phyloP scores from a whole-genome alignment of 2,329 filamentous ascomycete species.

The Diaporthe destruens region DNA sequence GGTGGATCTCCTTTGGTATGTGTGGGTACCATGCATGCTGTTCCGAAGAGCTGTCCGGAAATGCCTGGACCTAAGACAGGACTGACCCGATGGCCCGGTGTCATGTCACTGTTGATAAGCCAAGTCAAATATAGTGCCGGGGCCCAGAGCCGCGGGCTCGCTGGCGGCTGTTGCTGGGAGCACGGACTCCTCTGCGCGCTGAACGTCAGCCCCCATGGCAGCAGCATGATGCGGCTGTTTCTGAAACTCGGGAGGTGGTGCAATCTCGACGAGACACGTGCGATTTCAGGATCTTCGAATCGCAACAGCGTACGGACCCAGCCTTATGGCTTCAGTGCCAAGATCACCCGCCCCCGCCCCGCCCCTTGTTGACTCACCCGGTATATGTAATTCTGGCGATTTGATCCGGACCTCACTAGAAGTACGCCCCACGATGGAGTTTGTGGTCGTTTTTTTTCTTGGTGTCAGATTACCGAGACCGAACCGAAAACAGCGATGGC shows the following conservation, averaged over 20 bases:
- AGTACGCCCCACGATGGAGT: conserved; percentile 12
- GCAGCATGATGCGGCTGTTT: conserved; percentile 26
- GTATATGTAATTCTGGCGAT: conserved; percentile 7
- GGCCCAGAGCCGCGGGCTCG: conserved; percentile 29
- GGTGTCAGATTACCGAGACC: conserved; percentile 32
- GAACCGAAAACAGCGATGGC: conserved; percentile 26
- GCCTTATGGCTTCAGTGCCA: conserved; percentile 25
- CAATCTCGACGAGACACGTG: conserved; percentile 35
- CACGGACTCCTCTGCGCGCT: conserved; percentile 31
- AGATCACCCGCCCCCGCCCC: conserved; percentile 28
- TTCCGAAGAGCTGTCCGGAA: conserved; percentile 11
- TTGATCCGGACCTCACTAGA: conserved; percentile 15
- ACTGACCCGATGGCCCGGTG: conserved; percentile 26
- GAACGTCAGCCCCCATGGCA: background rate
- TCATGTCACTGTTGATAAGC: conserved; percentile 9
- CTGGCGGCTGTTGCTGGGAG: conserved; percentile 21
- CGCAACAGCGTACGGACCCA: conserved; percentile 19
- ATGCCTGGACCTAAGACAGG: conserved; percentile 33
- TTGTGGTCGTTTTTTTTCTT: conserved; percentile 22
- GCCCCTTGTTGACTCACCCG: conserved; percentile 31
- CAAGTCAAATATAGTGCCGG: conserved; percentile 32
- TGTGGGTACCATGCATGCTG: conserved; percentile 4
- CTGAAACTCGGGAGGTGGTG: conserved; percentile 23
- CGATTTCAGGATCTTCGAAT: conserved; percentile 33
- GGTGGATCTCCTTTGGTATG: background rate